A percentile compares a stretch with the other conserved stretches of the same genome.
phyloP scores from a whole-genome alignment of 192 early-diverging fungal genomes.

The Allomyces javanicus region DNA sequence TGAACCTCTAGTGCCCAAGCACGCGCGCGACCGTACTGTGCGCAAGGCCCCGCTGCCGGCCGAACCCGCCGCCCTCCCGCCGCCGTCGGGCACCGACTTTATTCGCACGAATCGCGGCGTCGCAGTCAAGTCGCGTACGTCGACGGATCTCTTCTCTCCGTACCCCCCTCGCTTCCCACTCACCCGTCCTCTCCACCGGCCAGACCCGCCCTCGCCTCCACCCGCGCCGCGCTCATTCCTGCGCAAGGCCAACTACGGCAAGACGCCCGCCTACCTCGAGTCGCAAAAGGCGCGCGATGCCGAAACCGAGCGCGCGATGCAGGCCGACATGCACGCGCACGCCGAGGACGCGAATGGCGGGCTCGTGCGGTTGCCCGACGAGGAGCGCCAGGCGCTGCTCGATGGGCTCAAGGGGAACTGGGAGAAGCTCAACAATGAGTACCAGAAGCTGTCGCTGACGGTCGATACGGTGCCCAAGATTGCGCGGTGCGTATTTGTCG shows the following conservation, averaged over 20 bases:
- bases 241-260: constrained; percentile 27
- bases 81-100: constrained; percentile 25
- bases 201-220: background rate
- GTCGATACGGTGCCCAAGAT: constrained; percentile 42
- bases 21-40: constrained; percentile 16
- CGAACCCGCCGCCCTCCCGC: constrained; percentile 9
- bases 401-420: constrained; percentile 28
- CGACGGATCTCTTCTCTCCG: too few relatives aligned
- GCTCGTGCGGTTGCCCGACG: constrained; percentile 20
- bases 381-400: constrained; percentile 24
- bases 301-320: constrained; percentile 4
- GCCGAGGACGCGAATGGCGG: constrained; percentile 9
- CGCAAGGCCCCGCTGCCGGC: constrained; percentile 27
- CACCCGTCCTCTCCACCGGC: background rate
- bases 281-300: constrained; percentile 7
- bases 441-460: constrained; percentile 32
- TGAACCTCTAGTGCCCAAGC: constrained; percentile 6
- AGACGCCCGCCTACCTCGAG: constrained; percentile 17
- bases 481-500: constrained; percentile 16
- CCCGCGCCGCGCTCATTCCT: background rate
- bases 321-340: constrained; percentile 4
- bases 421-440: constrained; percentile 29
- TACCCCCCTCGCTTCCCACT: too few relatives aligned
- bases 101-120: constrained; percentile 26
- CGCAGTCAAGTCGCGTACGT: too few relatives aligned